Conservation (phyloP, 495 filamentous ascomycete species). For the Elasticomyces elasticus region DNA sequence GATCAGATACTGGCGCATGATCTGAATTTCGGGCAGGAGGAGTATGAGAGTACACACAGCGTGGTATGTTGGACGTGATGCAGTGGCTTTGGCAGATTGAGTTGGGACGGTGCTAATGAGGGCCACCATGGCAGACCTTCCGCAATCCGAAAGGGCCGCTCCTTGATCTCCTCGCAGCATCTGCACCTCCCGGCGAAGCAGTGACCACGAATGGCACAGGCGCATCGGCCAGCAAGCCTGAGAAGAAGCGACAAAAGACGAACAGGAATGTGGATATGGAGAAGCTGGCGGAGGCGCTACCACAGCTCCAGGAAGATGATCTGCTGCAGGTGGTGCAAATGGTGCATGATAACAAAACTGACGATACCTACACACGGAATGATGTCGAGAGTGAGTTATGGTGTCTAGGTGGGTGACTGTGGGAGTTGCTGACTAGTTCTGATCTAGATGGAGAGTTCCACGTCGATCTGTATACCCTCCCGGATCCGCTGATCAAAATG, state of each 20-base stretch:
- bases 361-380: slow-evolving; percentile 91
- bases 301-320: slow-evolving; percentile 76
- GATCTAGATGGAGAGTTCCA: slow-evolving; percentile 85
- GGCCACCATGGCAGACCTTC: slow-evolving; percentile 48
- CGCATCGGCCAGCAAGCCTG: slow-evolving; percentile 47
- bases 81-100: no score
- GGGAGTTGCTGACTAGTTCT: background rate
- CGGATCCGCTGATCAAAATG: slow-evolving; percentile 71
- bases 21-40: slow-evolving; percentile 72
- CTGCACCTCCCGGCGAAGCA: slow-evolving; percentile 58
- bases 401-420: background rate
- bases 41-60: slow-evolving; percentile 75
- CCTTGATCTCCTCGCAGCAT: slow-evolving; percentile 60
- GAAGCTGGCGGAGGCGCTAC: slow-evolving; percentile 89
- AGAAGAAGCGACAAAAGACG: slow-evolving; percentile 68
- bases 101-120: no score
- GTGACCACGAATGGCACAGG: slow-evolving; percentile 47
- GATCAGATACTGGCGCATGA: slow-evolving; percentile 76
- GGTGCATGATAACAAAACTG: slow-evolving; percentile 90
- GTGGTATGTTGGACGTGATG: slow-evolving; percentile 46
- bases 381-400: slow-evolving; percentile 77
- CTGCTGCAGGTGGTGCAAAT: slow-evolving; percentile 91
- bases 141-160: slow-evolving; percentile 84
- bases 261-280: slow-evolving; percentile 74
- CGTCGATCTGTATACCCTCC: slow-evolving; percentile 92